Conservation (phyloP, 257 asterid genomes). For the Parsonsia alboflavescens region DNA sequence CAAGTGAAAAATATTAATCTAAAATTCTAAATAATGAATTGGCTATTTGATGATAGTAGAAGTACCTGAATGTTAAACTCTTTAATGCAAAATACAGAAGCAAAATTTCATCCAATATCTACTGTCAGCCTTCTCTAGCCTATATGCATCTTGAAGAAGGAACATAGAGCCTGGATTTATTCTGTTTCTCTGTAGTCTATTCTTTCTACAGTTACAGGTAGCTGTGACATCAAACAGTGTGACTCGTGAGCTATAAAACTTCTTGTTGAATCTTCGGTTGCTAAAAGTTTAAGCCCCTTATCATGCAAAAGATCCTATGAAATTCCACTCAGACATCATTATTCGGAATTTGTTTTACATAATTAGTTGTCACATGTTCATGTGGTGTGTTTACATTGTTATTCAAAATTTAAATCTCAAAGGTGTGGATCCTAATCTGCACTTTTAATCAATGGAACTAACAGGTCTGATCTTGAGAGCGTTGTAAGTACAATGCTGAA, state of each 20-base stretch:
- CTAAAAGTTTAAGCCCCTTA: not conserved
- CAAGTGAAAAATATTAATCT: not conserved
- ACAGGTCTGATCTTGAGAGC: slow-evolving; percentile 77
- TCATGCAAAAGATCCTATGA: not conserved
- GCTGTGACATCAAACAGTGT: not conserved
- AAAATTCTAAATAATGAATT: not conserved
- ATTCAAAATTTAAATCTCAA: not conserved
- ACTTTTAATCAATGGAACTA: slow-evolving; percentile 18
- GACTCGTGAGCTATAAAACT: not conserved
- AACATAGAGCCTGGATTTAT: not conserved
- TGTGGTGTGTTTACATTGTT: not conserved
- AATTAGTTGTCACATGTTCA: not conserved
- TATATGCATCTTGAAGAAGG: not conserved
- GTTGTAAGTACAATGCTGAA: slow-evolving; percentile 60
- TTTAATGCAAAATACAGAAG: not conserved
- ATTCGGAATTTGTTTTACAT: not conserved
- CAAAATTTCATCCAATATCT: not conserved
- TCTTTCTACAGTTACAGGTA: not conserved
- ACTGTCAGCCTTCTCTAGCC: not conserved
- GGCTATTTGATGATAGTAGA: not conserved
- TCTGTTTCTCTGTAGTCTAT: not conserved
- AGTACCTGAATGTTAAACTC: not conserved
- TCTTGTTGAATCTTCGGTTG: not conserved
- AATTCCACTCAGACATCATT: not conserved
- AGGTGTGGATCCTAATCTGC: not conserved